A percentile compares a stretch with the other conserved stretches of the same genome.
phyloP scores from a whole-genome alignment of 495 filamentous ascomycete genomes.

The Pyrenula aspistea region DNA sequence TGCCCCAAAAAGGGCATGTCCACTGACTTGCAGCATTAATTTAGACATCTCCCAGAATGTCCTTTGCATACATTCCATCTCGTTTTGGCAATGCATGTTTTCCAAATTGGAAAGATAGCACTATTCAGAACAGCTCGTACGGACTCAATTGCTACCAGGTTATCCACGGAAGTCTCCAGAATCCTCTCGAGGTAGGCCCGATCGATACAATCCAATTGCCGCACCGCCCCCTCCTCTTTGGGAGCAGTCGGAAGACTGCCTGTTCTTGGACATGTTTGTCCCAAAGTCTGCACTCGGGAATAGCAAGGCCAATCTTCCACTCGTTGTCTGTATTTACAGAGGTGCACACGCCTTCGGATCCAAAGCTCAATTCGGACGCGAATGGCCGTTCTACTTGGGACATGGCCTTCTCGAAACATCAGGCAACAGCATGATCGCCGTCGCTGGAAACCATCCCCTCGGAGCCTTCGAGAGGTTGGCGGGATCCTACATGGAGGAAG shows the following conservation, averaged over 20 bases:
- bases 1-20: neutral
- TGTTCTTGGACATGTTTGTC: constrained; percentile 22
- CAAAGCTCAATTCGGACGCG: constrained; percentile 16
- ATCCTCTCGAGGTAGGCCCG: neutral
- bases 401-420: constrained; percentile 17
- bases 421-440: constrained; percentile 18
- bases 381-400: neutral
- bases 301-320: constrained; percentile 11
- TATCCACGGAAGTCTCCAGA: neutral
- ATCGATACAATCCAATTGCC: neutral
- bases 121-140: neutral
- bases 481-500: constrained; percentile 27
- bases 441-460: constrained; percentile 24
- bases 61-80: constrained; percentile 3
- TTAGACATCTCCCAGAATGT: constrained; percentile 5
- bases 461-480: constrained; percentile 32
- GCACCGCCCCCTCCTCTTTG: neutral
- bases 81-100: neutral
- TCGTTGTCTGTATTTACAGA: constrained; percentile 35
- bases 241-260: constrained; percentile 17
- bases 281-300: constrained; percentile 11
- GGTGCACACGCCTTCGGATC: constrained; percentile 30
- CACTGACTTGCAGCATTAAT: neutral
- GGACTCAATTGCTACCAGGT: constrained; percentile 1
- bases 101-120: neutral